A percentile compares a stretch with the other conserved stretches of the same genome.
Evolutionary conservation across 768 basidiomycete genomes (phyloP).

Genomic region (Mycena vitilis): DNA sequence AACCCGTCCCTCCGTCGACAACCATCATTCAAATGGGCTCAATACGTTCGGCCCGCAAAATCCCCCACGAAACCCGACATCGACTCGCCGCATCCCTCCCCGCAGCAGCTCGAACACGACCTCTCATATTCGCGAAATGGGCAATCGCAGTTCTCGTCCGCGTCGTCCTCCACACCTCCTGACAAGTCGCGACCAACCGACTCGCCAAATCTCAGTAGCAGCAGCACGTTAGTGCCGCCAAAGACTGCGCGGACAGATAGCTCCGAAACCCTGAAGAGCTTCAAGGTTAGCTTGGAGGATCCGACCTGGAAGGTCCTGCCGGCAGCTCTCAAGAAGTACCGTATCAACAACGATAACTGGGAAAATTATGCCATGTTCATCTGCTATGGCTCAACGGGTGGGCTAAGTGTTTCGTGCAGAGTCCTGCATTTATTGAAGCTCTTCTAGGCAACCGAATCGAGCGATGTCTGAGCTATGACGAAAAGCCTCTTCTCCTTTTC

Average conservation of each 20-base stretch:
- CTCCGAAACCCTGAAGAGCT: slow-evolving; percentile 86
- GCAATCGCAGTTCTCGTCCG: slow-evolving; percentile 36
- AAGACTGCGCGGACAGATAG: slow-evolving; percentile 74
- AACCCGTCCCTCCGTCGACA: slow-evolving; percentile 69
- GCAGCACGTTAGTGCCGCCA: slow-evolving; percentile 44
- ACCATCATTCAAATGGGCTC: slow-evolving; percentile 91
- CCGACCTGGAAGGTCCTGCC: slow-evolving; percentile 99
- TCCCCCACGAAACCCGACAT: slow-evolving; percentile 85
- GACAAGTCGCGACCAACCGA: slow-evolving; percentile 42
- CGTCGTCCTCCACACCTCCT: slow-evolving; percentile 30
- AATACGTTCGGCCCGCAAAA: slow-evolving; percentile 78
- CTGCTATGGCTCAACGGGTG: slow-evolving; percentile 93
- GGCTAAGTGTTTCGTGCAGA: slow-evolving; percentile 38
- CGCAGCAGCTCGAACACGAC: slow-evolving; percentile 83
- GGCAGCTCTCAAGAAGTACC: slow-evolving; percentile 98
- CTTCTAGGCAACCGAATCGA: slow-evolving; percentile 79
- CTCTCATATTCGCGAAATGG: slow-evolving; percentile 52
- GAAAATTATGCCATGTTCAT: slow-evolving; percentile 99
- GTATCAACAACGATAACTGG: slow-evolving; percentile 99
- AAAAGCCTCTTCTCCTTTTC: slow-evolving; percentile 96
- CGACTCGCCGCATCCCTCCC: slow-evolving; percentile 85
- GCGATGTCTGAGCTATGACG: slow-evolving; percentile 96
- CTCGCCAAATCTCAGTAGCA: slow-evolving; percentile 44
- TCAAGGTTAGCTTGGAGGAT: slow-evolving; percentile 97
- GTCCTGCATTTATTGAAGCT: slow-evolving; percentile 9